Evolutionary conservation across 1,139 yeast genomes (phyloP), one percentile per base, ranked within the genome.

Genomic region (Nematodospora anomalae): DNA sequence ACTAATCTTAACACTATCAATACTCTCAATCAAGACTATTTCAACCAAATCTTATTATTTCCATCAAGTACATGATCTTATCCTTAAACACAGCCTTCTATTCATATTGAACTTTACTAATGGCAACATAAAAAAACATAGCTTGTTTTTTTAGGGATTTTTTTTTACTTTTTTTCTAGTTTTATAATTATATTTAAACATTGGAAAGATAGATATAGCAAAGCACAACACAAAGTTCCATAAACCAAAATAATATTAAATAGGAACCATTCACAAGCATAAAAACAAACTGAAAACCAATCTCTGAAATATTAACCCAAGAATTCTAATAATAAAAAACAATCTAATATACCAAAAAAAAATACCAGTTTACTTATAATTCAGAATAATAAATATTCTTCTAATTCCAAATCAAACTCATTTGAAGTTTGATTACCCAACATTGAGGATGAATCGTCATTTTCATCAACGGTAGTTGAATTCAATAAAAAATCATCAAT

Each of bases 381-480:
- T 42, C 44, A 58, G 34, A 57, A 55, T 41, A 57, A 50, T 45
- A 60, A 56, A 40, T 55, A 59, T 38, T 58, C 64, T 36, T 59
- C 62, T 31, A 60, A 53, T 40, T 57, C 43, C 18, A 54, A 46
- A 34, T 45, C 48, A 37, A 39, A 40, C 12, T 29, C 36, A 18
- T 18, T 18, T 8, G 21, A 18, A 6, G 21, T 6, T 8, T 18
- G 21, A 8, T 18, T 18, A 18, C 8, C 21, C 21, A 18, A 18
- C 21, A 18, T 18, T 6, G 8, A 18, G 6, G 21, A 18, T 8
- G 21, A 18, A 30, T 43, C 46, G 28, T 46, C 49, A 36, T 45
- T 34, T 15, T 42, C 47, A 25, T 35, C 38, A 29, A 44, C 38
- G 15, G 36, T 30, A 31, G 26, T 23, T 23, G 45, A 38, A 18